Evolutionary conservation across 768 basidiomycete genomes (phyloP), one percentile per base, ranked within the genome.

Genomic region (Boletales sp.): DNA sequence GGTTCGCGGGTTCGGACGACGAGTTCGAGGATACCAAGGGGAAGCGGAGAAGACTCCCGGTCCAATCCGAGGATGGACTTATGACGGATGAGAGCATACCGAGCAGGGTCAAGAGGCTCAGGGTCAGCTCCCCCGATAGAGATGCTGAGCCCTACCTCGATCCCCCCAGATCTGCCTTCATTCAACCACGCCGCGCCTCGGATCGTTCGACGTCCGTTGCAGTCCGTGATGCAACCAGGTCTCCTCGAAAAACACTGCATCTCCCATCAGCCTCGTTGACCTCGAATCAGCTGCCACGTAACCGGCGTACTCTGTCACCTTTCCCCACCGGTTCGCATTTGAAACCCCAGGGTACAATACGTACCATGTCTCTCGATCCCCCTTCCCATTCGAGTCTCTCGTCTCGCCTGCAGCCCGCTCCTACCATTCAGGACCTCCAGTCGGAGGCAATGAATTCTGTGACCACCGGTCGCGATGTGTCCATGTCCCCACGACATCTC

Each of bases 351-450:
- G 57, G 53, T 29, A 38, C 74, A 41, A 67, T 72, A 41, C 82
- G 86, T 43, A 87, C 84, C 27, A 85, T 86, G 81, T 86, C 86
- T 40, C 80, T 86, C 63, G 87, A 89, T 66, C 86, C 84, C 5
- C 79, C 81, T 11, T 59, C 68, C 15, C 45, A 56, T 36, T 47
- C 62, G 14, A 52, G 51, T 43, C 58, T 63, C 35, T 57, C 51
- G 31, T 57, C 58, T 43, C 66, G 58, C 24, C 21, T 61, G 43
- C 65, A 62, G 13, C 56, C 62, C 7, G 55, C 63, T 38, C 59
- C 69, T 32, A 62, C 74, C 12, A 69, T 75, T 51, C 72, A 54
- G 67, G 62, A 70, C 47, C 38, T 65, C 38, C 46, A 59, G 49
- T 48, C 63, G 18, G 57, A 60, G 62, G 53, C 54, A 43, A 59